These are phyloP conservation scores for Cytospora schulzeri DNA, from an alignment of 2,329 filamentous ascomycete genomes.

Conservation along the genomic window DNA sequence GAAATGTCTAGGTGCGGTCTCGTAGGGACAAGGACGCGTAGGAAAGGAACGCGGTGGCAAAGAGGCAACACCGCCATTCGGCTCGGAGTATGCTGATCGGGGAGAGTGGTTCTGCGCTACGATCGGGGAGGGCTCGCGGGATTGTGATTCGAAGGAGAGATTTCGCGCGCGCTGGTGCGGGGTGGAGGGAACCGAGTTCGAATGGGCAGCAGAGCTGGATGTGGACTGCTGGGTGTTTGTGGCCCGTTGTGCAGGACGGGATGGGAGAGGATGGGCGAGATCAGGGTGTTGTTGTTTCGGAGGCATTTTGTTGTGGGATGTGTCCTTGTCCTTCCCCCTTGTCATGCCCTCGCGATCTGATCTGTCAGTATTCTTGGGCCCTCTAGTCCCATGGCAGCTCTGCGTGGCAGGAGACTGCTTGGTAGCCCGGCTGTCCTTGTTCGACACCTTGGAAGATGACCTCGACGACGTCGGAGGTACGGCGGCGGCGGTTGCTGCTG, in stretches of 20 bases:
- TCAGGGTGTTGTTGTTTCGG: slow-evolving; percentile 45
- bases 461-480: slow-evolving; percentile 41
- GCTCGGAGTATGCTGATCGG: slow-evolving; percentile 86
- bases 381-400: slow-evolving; percentile 68
- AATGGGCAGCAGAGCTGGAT: slow-evolving; percentile 54
- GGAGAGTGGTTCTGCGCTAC: slow-evolving; percentile 80
- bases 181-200: slow-evolving; percentile 90
- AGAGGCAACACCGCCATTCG: slow-evolving; percentile 72
- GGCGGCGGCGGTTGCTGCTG: no score
- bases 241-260: slow-evolving; percentile 26
- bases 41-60: slow-evolving; percentile 59
- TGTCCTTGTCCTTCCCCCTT: slow-evolving; percentile 45
- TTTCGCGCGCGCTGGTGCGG: slow-evolving; percentile 86
- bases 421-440: slow-evolving; percentile 50
- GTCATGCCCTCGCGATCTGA: slow-evolving; percentile 64
- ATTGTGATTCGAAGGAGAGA: slow-evolving; percentile 70
- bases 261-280: slow-evolving; percentile 29
- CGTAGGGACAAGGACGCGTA: slow-evolving; percentile 69
- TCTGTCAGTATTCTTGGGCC: slow-evolving; percentile 58
- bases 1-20: slow-evolving; percentile 80
- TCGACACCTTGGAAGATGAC: slow-evolving; percentile 62
- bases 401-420: slow-evolving; percentile 48
- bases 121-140: slow-evolving; percentile 77
- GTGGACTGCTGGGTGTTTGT: slow-evolving; percentile 31
- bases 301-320: slow-evolving; percentile 54